Evolutionary conservation across 257 asterid species (phyloP).

Genomic region (Jacaranda copaia): DNA sequence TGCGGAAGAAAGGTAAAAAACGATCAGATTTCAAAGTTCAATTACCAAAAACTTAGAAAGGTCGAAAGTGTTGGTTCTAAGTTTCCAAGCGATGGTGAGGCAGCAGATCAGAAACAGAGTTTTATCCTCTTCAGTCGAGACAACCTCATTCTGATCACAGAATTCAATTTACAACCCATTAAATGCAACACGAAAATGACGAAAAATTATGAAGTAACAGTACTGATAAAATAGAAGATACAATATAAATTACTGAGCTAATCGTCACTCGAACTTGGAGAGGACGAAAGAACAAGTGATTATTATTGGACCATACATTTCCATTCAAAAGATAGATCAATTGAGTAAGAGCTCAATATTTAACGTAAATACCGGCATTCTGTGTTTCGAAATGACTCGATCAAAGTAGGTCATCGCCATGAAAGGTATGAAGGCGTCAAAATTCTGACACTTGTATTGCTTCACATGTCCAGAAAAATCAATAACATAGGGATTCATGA

Average conservation of each 20-base stretch:
- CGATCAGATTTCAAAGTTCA: background rate
- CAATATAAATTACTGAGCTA: too few relatives aligned
- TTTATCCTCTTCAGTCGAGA: background rate
- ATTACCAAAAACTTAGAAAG: background rate
- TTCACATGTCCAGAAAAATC: slow-evolving; percentile 4
- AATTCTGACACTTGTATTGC: background rate
- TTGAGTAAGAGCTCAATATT: too few relatives aligned
- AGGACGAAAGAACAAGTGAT: background rate
- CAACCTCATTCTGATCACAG: background rate
- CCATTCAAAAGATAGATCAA: background rate
- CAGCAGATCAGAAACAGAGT: slow-evolving; percentile 2
- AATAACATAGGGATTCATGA: background rate
- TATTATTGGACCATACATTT: background rate
- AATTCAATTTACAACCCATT: background rate
- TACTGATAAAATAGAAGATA: too few relatives aligned
- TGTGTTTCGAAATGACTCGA: background rate
- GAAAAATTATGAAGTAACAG: background rate
- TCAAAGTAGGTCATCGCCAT: slow-evolving; percentile 33
- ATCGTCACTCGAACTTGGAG: background rate
- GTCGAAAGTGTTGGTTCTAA: background rate
- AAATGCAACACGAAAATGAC: background rate
- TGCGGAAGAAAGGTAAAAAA: too few relatives aligned
- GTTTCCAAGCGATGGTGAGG: slow-evolving; percentile 30
- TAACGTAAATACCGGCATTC: background rate
- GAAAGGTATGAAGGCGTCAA: slow-evolving; percentile 29